These are phyloP conservation scores for Aegle marmelos DNA, from an alignment of 345 rosid species.

Conservation along the genomic window DNA sequence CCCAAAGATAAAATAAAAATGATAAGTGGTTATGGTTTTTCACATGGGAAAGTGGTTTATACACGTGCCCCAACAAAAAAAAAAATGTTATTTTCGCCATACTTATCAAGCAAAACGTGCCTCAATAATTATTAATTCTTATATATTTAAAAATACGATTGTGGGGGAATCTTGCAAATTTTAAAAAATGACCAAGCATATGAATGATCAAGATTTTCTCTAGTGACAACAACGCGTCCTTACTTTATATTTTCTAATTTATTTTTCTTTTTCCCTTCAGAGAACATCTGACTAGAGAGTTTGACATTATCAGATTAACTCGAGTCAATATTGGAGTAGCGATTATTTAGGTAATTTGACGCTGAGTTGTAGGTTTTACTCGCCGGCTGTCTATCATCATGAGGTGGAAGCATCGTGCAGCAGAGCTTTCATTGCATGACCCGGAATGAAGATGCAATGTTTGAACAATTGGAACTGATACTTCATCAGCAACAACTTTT, in stretches of 20 bases:
- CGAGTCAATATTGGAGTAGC: neutral
- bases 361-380: slow-evolving; percentile 2
- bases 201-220: slow-evolving; percentile 8
- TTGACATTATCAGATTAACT: neutral
- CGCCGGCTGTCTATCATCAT: slow-evolving; percentile 9
- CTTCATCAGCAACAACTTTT: neutral
- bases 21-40: neutral
- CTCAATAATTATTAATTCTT: slow-evolving; percentile 1
- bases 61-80: slow-evolving; percentile 15
- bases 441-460: neutral
- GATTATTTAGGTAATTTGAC: slow-evolving; percentile 10
- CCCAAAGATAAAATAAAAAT: neutral
- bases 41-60: slow-evolving; percentile 24
- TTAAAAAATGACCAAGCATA: neutral
- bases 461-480: neutral
- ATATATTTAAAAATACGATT: neutral
- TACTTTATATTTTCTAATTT: no score
- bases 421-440: neutral
- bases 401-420: neutral
- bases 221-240: slow-evolving; percentile 12
- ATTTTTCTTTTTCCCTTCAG: no score
- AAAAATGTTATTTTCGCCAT: slow-evolving; percentile 8
- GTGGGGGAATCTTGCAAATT: neutral
- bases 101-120: slow-evolving; percentile 25
- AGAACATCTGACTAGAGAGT: neutral